Conservation (phyloP, 768 basidiomycete species). For the Suillus alpinus region DNA sequence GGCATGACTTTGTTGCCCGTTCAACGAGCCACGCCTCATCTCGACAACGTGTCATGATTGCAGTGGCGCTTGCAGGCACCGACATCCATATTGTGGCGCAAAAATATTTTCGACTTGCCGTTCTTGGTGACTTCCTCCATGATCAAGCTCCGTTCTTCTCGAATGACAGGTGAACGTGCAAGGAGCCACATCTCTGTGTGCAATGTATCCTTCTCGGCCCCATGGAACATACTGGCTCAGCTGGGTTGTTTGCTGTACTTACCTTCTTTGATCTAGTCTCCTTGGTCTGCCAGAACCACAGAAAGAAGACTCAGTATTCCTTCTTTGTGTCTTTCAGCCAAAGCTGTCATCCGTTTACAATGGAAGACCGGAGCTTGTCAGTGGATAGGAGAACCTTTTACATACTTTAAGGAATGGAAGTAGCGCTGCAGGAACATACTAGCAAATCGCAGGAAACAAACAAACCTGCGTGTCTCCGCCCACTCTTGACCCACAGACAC, state of each 20-base stretch:
- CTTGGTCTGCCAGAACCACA: background rate
- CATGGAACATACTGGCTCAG: background rate
- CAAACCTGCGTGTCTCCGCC: no score
- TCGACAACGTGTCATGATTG: background rate
- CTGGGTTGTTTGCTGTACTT: background rate
- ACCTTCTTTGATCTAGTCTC: background rate
- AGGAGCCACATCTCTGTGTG: background rate
- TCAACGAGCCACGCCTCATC: background rate
- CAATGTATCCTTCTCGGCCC: background rate
- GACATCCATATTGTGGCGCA: background rate
- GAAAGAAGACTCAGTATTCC: background rate
- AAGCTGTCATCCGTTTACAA: background rate
- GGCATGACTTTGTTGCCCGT: background rate
- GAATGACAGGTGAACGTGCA: background rate
- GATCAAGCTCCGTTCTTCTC: background rate
- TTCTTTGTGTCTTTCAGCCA: background rate
- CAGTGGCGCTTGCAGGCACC: slow-evolving; percentile 2
- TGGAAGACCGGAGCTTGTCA: background rate
- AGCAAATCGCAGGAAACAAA: no score
- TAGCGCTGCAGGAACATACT: background rate
- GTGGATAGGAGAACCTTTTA: background rate
- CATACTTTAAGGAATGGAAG: background rate
- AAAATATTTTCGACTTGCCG: background rate
- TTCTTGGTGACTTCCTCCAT: background rate
- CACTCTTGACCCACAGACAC: background rate